Evolutionary conservation across 495 filamentous ascomycete genomes (phyloP).

Genomic region (Xylaria nigripes): DNA sequence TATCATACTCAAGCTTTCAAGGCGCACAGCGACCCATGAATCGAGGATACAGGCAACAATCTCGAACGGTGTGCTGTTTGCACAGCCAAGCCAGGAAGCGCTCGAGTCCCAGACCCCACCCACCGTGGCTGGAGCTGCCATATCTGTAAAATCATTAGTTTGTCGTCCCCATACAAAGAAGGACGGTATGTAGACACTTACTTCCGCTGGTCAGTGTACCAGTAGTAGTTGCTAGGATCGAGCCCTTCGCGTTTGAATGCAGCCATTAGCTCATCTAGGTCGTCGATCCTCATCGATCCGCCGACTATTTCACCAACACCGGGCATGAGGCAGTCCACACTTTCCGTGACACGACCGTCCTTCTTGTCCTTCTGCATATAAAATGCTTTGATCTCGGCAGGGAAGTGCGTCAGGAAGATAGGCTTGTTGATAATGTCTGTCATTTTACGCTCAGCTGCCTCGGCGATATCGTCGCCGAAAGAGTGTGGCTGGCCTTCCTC

Average conservation of each 20-base stretch:
- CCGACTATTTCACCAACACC: slow-evolving; percentile 96
- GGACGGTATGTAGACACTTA: slow-evolving; percentile 42
- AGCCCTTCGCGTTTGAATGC: slow-evolving; percentile 86
- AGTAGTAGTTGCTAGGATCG: slow-evolving; percentile 82
- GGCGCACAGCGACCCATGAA: slow-evolving; percentile 93
- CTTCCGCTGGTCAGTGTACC: slow-evolving; percentile 98
- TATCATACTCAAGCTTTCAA: slow-evolving; percentile 36
- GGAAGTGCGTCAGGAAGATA: slow-evolving; percentile 97
- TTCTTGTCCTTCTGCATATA: slow-evolving; percentile 92
- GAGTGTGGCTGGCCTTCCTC: slow-evolving; percentile 82
- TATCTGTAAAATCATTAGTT: slow-evolving; percentile 53
- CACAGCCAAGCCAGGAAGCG: slow-evolving; percentile 96
- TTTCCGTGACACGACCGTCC: slow-evolving; percentile 88
- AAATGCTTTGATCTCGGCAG: slow-evolving; percentile 95
- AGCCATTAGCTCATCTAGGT: slow-evolving; percentile 83
- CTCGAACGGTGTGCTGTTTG: slow-evolving; percentile 81
- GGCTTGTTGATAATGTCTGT: slow-evolving; percentile 91
- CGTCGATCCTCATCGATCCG: slow-evolving; percentile 91
- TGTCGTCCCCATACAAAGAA: background rate
- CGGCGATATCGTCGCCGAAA: slow-evolving; percentile 97
- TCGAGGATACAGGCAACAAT: slow-evolving; percentile 83
- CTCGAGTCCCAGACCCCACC: slow-evolving; percentile 92
- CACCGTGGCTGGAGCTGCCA: slow-evolving; percentile 87
- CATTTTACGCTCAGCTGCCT: slow-evolving; percentile 95
- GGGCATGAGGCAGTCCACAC: slow-evolving; percentile 92